Base-by-base conservation (phyloP, 2,329 filamentous ascomycete species). In the Pestalotiopsis sp. region DNA sequence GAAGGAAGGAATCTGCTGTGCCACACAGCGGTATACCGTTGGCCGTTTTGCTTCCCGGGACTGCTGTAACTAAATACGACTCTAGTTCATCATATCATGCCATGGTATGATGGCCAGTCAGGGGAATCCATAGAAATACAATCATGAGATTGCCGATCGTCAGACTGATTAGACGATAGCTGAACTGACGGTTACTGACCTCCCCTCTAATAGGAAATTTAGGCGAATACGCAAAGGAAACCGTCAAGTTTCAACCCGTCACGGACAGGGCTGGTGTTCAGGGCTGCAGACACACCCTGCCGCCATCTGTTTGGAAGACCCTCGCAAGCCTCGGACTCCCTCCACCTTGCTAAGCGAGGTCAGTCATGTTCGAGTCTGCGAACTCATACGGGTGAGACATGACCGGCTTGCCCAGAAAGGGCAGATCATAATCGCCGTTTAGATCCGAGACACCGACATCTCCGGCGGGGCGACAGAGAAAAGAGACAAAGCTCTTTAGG, bases 391-490 rank as follows among this genome's bases (percentile, higher is more conserved):
- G 45, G 17, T 52, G 17, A 9, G 7, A 17, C 17, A 20, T 52
- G 9, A 9, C 61, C 17, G 38, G 12, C 20, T 52, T 64, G 17
- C 61, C 7, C 61, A n/a, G 7, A 25, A 41, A 45, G 3, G 12
- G 39, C 9, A 64, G 7, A 17, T 20, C 4, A 5, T 49, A 49
- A 64, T 14, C 38, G 17, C 61, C 61, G 61, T 4, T 20, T 52
- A 64, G 38, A 9, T 12, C 61, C 61, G 61, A 64, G 17, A n/a
- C 12, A 11, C 45, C 63, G 63, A 25, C 27, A 57, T 66, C 63
- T 66, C 63, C 63, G 63, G 63, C 45, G 45, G 63, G 63, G 52
- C 45, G 31, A 17, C 5, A 23, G 25, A 13, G 36, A 7, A 5
- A 38, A 23, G 25, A 14, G 60, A 7, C 36, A 23, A 23, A 31